Evolutionary conservation across 345 rosid species (phyloP).

Genomic region (Corymbia maculata): DNA sequence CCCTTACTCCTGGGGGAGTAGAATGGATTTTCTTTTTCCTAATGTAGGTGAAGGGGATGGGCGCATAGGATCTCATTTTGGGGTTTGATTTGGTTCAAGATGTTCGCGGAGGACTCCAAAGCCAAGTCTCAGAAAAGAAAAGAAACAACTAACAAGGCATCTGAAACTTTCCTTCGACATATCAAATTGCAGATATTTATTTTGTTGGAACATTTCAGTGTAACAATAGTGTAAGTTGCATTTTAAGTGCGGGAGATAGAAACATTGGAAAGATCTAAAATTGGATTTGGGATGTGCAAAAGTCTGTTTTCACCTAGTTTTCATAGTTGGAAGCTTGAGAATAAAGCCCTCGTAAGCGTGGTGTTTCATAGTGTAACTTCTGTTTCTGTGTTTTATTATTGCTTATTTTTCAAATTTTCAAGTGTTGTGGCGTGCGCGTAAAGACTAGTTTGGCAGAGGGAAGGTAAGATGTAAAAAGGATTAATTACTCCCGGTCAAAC

Average conservation of each 20-base stretch:
- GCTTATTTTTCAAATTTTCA: background rate
- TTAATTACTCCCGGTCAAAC: background rate
- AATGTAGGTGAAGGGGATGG: background rate
- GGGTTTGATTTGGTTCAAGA: background rate
- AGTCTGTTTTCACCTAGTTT: background rate
- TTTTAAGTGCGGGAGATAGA: background rate
- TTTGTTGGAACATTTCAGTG: background rate
- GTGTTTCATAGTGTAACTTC: background rate
- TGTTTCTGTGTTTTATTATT: background rate
- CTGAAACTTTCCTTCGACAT: background rate
- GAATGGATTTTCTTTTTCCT: background rate
- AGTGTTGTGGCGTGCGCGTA: background rate
- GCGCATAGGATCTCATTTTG: background rate
- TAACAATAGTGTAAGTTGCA: background rate
- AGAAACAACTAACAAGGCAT: background rate
- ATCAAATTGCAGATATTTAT: background rate
- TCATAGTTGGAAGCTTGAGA: background rate
- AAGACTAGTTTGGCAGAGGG: background rate
- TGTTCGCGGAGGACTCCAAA: background rate
- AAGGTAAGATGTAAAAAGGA: background rate
- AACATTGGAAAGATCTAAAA: background rate
- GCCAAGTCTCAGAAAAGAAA: background rate
- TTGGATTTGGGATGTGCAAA: background rate
- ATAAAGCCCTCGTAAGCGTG: background rate
- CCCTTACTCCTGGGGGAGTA: background rate